phyloP scores from a whole-genome alignment of 371 early-diverging fungal genomes.

The Cokeromyces recurvatus region DNA sequence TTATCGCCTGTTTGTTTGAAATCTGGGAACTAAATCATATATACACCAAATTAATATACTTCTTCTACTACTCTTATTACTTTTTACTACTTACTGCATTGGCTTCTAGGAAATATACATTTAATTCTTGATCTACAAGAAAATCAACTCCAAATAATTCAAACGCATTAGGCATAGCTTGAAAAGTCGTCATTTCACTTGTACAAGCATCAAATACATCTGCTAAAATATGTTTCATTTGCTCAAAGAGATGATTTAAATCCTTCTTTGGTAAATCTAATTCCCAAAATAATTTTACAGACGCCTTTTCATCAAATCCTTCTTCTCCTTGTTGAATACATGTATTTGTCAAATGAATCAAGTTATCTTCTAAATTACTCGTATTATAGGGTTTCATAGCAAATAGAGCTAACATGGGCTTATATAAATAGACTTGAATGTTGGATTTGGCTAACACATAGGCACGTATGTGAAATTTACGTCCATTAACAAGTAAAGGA shows the following conservation, averaged over 20 bases:
- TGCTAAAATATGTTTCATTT: conserved; percentile 52
- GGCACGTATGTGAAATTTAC: conserved; percentile 73
- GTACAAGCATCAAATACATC: conserved; percentile 62
- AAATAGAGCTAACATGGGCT: conserved; percentile 68
- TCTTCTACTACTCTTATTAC: too few relatives aligned
- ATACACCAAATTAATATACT: too few relatives aligned
- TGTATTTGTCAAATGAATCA: conserved; percentile 68
- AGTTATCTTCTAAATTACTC: conserved; percentile 37
- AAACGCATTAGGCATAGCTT: conserved; percentile 63
- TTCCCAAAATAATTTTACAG: conserved; percentile 62
- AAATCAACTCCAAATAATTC: conserved; percentile 74
- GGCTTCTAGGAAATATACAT: conserved; percentile 60
- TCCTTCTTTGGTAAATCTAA: conserved; percentile 16
- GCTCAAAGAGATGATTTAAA: conserved; percentile 43
- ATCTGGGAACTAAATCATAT: conserved; percentile 69
- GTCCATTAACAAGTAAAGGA: conserved; percentile 54
- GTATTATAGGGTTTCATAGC: conserved; percentile 52
- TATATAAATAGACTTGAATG: conserved; percentile 59
- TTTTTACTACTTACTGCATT: conserved; percentile 48
- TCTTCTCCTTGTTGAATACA: conserved; percentile 57
- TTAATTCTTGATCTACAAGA: conserved; percentile 51
- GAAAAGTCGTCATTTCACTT: conserved; percentile 64
- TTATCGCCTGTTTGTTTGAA: conserved; percentile 67
- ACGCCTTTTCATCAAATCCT: conserved; percentile 52
- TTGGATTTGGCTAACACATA: conserved; percentile 66